These are phyloP conservation scores for Moricandia arvensis DNA, from an alignment of 345 rosid genomes.

Conservation along the genomic window DNA sequence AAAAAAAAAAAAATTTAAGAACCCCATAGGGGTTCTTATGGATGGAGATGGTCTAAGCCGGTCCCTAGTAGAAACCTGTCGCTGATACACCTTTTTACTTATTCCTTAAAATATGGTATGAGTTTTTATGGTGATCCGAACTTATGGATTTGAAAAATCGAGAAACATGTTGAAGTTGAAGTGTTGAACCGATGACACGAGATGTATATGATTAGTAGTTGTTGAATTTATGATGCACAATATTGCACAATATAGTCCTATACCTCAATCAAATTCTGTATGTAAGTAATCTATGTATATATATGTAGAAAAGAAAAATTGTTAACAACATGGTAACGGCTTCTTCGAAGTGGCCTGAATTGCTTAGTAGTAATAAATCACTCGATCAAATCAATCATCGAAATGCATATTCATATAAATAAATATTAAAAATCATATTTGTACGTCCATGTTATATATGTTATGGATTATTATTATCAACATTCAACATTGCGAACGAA, in stretches of 20 bases:
- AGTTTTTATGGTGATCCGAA: too few species aligned
- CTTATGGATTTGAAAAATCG: neutral
- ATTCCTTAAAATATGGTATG: too few species aligned
- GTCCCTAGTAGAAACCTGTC: too few species aligned
- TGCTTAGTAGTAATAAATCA: neutral
- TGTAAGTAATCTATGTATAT: too few species aligned
- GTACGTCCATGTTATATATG: neutral
- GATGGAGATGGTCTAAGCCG: too few species aligned
- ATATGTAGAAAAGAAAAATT: too few species aligned
- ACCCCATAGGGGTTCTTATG: too few species aligned
- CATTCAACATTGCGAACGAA: neutral
- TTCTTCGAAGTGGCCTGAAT: neutral
- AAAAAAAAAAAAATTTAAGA: too few species aligned
- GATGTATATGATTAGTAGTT: neutral
- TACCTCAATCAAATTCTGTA: neutral
- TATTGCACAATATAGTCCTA: too few species aligned
- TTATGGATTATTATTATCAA: neutral
- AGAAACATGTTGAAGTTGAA: too few species aligned
- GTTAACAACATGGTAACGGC: constrained; percentile 4
- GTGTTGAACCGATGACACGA: neutral
- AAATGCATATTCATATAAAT: neutral
- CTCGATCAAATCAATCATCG: neutral
- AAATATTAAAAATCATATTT: neutral
- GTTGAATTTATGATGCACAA: neutral
- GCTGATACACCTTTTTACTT: too few species aligned